A percentile compares a stretch with the other conserved stretches of the same genome.
Conservation (phyloP, 2,329 filamentous ascomycete genomes). For the Didymella arachidicola region DNA sequence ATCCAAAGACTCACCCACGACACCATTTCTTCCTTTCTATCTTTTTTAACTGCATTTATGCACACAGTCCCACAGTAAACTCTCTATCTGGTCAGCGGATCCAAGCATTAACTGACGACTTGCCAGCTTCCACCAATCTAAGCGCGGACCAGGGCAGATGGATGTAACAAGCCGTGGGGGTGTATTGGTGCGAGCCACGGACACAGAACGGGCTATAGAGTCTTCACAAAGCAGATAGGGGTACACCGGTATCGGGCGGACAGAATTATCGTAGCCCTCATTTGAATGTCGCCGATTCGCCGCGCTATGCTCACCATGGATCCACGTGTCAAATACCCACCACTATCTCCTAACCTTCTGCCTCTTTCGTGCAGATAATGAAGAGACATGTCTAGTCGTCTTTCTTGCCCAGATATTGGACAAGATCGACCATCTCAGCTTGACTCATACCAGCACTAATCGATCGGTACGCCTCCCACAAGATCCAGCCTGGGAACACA, state of each 20-base stretch:
- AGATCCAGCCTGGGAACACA: conserved; percentile 64
- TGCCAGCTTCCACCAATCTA: background rate
- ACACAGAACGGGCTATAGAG: too few relatives aligned
- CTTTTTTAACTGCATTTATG: too few relatives aligned
- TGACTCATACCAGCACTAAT: conserved; percentile 50
- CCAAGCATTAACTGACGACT: too few relatives aligned
- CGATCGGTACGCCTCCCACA: conserved; percentile 61
- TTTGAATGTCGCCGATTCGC: background rate
- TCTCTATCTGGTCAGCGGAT: too few relatives aligned
- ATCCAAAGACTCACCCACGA: too few relatives aligned
- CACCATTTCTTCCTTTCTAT: too few relatives aligned
- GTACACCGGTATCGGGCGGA: background rate
- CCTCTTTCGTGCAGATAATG: too few relatives aligned
- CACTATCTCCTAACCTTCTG: background rate
- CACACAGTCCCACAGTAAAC: too few relatives aligned
- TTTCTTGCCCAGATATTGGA: conserved; percentile 49
- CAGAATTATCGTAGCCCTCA: background rate
- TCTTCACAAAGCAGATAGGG: background rate
- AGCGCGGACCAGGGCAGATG: background rate
- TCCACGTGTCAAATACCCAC: background rate
- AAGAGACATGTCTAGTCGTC: conserved; percentile 21
- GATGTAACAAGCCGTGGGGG: too few relatives aligned
- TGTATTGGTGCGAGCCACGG: too few relatives aligned
- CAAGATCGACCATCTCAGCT: conserved; percentile 49
- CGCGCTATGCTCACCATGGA: background rate